Percentiles rank a stretch among this genome's conserved stretches.
Evolutionary conservation across 805 yeast species (phyloP).

Genomic region (Millerozyma miso): DNA sequence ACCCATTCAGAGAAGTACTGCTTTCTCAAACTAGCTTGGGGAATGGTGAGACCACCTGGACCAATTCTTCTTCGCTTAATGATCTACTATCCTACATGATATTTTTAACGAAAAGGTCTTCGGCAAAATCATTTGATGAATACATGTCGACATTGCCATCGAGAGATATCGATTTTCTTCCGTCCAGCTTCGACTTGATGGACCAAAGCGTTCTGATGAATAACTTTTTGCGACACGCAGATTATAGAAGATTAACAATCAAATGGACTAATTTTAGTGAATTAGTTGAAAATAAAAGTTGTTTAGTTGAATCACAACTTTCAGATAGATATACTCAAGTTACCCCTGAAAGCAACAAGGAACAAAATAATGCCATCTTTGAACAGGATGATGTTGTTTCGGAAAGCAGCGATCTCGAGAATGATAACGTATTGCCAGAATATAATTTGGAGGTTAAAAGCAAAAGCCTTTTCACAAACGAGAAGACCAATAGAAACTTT

Average conservation of each 20-base stretch:
- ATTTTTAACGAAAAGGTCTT: background rate
- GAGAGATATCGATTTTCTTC: slow-evolving; percentile 5
- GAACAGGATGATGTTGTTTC: background rate
- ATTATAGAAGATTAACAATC: background rate
- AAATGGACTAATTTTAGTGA: background rate
- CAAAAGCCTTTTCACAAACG: too few relatives aligned
- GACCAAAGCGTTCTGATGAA: slow-evolving; percentile 7
- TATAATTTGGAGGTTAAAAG: background rate
- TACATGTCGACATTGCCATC: background rate
- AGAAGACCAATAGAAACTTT: too few relatives aligned
- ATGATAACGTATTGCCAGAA: background rate
- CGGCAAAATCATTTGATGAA: background rate
- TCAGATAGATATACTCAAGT: background rate
- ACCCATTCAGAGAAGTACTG: slow-evolving; percentile 7
- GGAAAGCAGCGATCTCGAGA: background rate
- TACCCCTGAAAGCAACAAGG: background rate
- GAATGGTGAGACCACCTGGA: slow-evolving; percentile 24
- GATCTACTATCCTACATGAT: slow-evolving; percentile 28
- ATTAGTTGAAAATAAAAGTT: background rate
- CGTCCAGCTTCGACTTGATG: slow-evolving; percentile 26
- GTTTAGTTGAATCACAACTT: background rate
- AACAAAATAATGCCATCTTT: too few relatives aligned
- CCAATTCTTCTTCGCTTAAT: slow-evolving; percentile 24
- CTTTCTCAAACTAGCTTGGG: slow-evolving; percentile 12
- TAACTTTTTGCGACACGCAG: background rate